Evolutionary conservation across 1,284 basidiomycete species (phyloP).

Genomic region (Ganoderma leucocontextum): DNA sequence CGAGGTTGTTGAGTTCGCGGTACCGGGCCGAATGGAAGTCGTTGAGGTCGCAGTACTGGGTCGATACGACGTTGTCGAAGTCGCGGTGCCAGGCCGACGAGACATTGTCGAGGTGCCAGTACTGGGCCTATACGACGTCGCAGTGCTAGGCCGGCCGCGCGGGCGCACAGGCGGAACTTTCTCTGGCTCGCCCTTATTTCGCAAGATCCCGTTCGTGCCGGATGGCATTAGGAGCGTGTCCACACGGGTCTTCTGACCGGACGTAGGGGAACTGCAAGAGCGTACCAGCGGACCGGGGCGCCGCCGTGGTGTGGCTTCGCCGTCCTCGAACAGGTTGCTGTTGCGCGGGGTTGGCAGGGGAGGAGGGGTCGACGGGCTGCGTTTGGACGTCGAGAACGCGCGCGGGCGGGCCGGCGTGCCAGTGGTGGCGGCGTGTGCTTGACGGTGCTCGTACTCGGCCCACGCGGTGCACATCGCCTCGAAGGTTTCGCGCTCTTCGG

Average conservation of each 20-base stretch:
- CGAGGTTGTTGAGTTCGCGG: background rate
- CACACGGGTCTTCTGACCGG: too few species aligned
- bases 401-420: slow-evolving; percentile 12
- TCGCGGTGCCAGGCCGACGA: background rate
- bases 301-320: background rate
- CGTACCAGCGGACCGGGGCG: background rate
- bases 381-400: slow-evolving; percentile 8
- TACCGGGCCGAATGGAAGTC: background rate
- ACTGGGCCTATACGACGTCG: background rate
- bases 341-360: slow-evolving; percentile 8
- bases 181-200: slow-evolving; percentile 13
- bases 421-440: slow-evolving; percentile 11
- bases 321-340: slow-evolving; percentile 2
- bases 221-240: background rate
- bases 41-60: background rate
- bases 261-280: background rate
- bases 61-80: background rate
- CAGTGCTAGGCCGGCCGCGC: slow-evolving; percentile 13
- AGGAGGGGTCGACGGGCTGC: slow-evolving; percentile 11
- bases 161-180: background rate
- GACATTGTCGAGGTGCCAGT: background rate
- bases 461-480: slow-evolving; percentile 62
- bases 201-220: background rate
- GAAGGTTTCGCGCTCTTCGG: slow-evolving; percentile 59
- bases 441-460: slow-evolving; percentile 48